Evolutionary conservation across 306 rosid genomes (phyloP).

Genomic region (Inga laurina): DNA sequence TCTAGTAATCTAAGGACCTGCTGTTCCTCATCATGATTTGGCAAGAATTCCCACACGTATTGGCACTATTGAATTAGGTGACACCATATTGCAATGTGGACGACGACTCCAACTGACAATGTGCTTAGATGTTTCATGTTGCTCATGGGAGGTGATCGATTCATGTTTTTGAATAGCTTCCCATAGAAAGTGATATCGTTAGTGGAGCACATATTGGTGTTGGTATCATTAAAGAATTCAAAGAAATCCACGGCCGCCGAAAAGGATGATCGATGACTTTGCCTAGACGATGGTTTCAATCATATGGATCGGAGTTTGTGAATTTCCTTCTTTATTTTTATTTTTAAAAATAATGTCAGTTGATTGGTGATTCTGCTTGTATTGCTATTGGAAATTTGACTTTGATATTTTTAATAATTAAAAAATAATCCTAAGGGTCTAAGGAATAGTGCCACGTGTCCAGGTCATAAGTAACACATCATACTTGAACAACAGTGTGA

Average conservation of each 20-base stretch:
- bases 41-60: constrained; percentile 23
- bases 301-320: no score
- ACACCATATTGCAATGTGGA: constrained; percentile 42
- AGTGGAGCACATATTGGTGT: constrained; percentile 54
- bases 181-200: constrained; percentile 72
- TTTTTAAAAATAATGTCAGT: no score
- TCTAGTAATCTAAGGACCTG: constrained; percentile 56
- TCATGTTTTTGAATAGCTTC: constrained; percentile 42
- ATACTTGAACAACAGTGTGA: no score
- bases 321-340: no score
- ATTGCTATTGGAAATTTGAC: no score
- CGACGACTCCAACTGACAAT: constrained; percentile 45
- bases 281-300: no score
- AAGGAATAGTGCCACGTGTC: no score
- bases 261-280: constrained; percentile 29
- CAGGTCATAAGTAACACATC: no score
- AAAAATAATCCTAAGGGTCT: no score
- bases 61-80: constrained; percentile 49
- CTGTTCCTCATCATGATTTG: constrained; percentile 50
- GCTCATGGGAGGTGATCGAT: background rate
- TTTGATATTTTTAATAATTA: no score
- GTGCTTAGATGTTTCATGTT: background rate
- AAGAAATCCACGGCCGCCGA: constrained; percentile 39
- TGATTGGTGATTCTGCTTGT: no score
- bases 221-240: constrained; percentile 51